Base-by-base conservation (phyloP, 306 rosid species). In the Fragaria nilgerrensis region DNA sequence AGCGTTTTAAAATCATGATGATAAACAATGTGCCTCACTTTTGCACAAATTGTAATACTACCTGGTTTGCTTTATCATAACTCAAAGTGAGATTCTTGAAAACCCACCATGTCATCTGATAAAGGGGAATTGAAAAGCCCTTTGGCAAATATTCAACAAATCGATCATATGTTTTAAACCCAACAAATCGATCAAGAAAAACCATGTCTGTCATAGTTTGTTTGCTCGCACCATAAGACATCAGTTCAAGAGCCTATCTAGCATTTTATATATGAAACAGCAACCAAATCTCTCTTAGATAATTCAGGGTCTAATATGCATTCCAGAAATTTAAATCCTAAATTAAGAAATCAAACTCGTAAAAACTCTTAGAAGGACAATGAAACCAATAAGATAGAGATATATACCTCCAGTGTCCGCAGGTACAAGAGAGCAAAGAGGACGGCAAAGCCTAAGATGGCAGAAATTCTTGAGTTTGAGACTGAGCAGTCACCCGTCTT, bases 1-100 rank as follows among this genome's bases (percentile, higher is more conserved):
- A 75, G 27, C 59, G 67, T 32, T 32, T 32, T 32, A n/a, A 74
- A 36, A 55, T 85, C 48, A 37, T 52, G 65, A 37, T 52, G 49
- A 71, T 29, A 64, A 0, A 59, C 4, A 23, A 48, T 3, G 17
- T 17, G 29, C 32, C 44, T 17, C 61, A 49, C 20, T 4, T 52
- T 50, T 17, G 9, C 25, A 9, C 15, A 32, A 29, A 32, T 17
- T 17, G 8, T 47, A 47, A 15, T 49, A 13, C 52, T 48, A 48
- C 52, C 52, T 44, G 14, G 48, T 49, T 50, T 50, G 22, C 56
- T 50, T 50, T 15, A 53, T 19, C 23, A 55, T 8, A 39, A 68
- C 13, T 68, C 72, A 41, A 41, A 41, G 50, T 22, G 50, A 22
- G 52, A 68, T 68, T 68, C 72, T 68, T 41, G 52, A 15, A 41